These are phyloP conservation scores for Podochytrium sp. DNA, from an alignment of 192 early-diverging fungal species.

Conservation along the genomic window DNA sequence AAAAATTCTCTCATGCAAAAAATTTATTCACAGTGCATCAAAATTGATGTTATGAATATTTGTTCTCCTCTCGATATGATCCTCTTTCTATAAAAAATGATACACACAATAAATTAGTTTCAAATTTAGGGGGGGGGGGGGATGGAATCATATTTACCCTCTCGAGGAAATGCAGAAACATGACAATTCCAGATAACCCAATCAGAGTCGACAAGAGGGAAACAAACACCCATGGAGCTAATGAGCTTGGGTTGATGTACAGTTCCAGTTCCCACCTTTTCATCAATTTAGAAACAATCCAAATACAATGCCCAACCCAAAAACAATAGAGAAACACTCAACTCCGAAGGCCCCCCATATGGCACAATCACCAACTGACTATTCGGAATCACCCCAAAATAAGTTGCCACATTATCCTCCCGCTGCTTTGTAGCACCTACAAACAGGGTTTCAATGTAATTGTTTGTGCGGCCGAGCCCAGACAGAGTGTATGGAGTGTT, in stretches of 20 bases:
- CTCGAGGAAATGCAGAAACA: slow-evolving; percentile 74
- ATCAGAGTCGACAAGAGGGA: slow-evolving; percentile 71
- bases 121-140: slow-evolving; percentile 4
- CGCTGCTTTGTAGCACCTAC: slow-evolving; percentile 75
- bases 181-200: slow-evolving; percentile 74
- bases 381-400: slow-evolving; percentile 90
- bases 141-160: slow-evolving; percentile 51
- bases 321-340: slow-evolving; percentile 7
- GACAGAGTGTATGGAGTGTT: slow-evolving; percentile 81
- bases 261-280: slow-evolving; percentile 85
- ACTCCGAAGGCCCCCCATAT: slow-evolving; percentile 57
- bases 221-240: slow-evolving; percentile 81
- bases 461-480: slow-evolving; percentile 92
- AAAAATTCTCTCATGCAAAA: too few relatives aligned
- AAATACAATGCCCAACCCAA: neutral
- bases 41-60: slow-evolving; percentile 89
- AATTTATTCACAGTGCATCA: slow-evolving; percentile 86
- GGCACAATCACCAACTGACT: slow-evolving; percentile 89
- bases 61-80: slow-evolving; percentile 75
- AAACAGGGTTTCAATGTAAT: slow-evolving; percentile 93
- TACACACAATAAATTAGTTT: neutral
- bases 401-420: slow-evolving; percentile 61
- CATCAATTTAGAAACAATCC: neutral
- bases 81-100: slow-evolving; percentile 67
- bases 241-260: slow-evolving; percentile 86